Evolutionary conservation across 805 yeast genomes (phyloP), one percentile per base, ranked within the genome.

Genomic region (Teunomyces tritomae): DNA sequence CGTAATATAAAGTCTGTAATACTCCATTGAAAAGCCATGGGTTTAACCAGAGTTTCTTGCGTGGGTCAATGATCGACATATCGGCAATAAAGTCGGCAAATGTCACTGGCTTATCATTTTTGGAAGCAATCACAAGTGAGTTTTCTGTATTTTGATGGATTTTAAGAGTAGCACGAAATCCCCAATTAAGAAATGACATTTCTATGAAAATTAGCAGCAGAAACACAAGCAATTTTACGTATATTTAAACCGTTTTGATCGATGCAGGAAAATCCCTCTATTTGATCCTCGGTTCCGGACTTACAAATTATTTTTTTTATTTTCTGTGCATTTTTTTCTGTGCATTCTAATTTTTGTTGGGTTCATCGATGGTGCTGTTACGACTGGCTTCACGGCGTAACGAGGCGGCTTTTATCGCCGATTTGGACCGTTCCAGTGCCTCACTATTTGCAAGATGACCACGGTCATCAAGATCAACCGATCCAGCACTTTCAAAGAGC

Each of bases 401-500:
- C 5, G 46, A 24, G 0, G 51, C 70, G 5, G 70, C 73, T 47
- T 58, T 55, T n/a, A 70, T 59, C 46, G 73, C 69, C 46, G 61
- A 49, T 50, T 70, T 64, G 3, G 82, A 74, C 43, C 68, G 59
- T 30, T 61, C 63, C 3, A 80, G 71, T 43, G 78, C 65, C 50
- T 64, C 78, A 50, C 80, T 72, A 50, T 76, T 60, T 42, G 69
- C 65, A 26, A 85, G 65, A 63, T 86, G 92, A 10, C 94, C 94
- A 57, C 94, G 73, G 56, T 85, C 87, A 61, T 87, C 92, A 57
- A 87, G 70, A 30, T 82, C 84, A 29, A 87, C 85, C 2, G 86
- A 78, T 30, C 92, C 92, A 3, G 86, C 85, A 53, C 86, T 84
- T 61, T 86, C 91, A 64, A 86, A 86, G 40, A 87, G 56, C 2